Base-by-base conservation (phyloP, 768 basidiomycete genomes). In the Boletus vermiculosoides region DNA sequence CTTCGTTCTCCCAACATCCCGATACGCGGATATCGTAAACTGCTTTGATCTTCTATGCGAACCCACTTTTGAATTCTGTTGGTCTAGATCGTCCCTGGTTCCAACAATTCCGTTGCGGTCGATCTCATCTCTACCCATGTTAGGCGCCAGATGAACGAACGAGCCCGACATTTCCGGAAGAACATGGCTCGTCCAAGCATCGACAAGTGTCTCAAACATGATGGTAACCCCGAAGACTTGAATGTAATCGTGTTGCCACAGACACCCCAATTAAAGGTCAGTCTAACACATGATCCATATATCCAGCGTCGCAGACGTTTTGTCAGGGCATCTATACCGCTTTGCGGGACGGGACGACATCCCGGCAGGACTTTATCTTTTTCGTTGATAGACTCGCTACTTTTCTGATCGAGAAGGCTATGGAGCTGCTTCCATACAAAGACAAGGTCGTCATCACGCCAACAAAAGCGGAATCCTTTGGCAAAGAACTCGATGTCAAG, bases 81-180 rank as follows among this genome's bases (percentile, higher is more conserved):
- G 40, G 33, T 50, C n/a, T 58, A 96, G 94, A 95, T 98, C 61
- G 95, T 99, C n/a, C 95, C 95, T 2, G 96, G 96, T 3, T 83
- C 84, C 4, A 85, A 93, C 61, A 98, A 98, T 66, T 71, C 82
- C 22, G 88, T 96, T 11, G 94, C 96, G 4, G 94, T 97, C 53
- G 95, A 97, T 58, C 79, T 99, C 39, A 93, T 99, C 52, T 86
- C 88, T 16, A 93, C 92, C 2, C 97, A 98, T 67, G 84, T 98
- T 55, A 83, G 86, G 28, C 83, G 87, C 39, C 87, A 97, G 69
- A 80, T 98, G 45, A 83, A 86, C 50, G 88, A 92, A 52, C 86
- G 95, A 4, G 80, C 86, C 4, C 82, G 83, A 23, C 78, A 81
- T 40, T 87, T 98, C 67, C 78, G 94, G 16, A 81, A 82, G 58